Base-by-base conservation (phyloP, 352 stramenopile genomes). In the Pythium utonaiense region DNA sequence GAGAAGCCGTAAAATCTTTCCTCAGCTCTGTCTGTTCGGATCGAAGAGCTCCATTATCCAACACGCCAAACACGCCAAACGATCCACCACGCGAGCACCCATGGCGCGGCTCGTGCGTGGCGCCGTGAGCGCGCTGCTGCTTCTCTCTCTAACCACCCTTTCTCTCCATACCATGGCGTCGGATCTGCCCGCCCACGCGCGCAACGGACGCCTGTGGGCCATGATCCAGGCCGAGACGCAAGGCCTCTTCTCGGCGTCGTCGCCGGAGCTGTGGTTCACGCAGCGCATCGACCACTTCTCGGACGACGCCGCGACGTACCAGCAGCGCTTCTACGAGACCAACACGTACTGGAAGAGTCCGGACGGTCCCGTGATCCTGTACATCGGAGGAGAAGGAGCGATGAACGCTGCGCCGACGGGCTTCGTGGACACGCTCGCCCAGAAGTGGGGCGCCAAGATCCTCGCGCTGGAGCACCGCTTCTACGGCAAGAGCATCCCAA, bases 391-490 rank as follows among this genome's bases (percentile, higher is more conserved):
- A 34, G 86, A 96, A 70, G 88, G 76, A 17, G 69, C 79, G 12
- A 61, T 93, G 50, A 70, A 78, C 34, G 68, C 77, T 17, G 65
- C 83, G 9, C 88, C 88, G 1, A 64, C 50, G 4, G 87, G 86
- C 2, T 94, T 86, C 44, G 71, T 92, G 31, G 67, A 86, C 13
- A 70, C 84, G n/a, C 74, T 96, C 33, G 84, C 80, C 10, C 69
- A 94, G 68, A 73, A 80, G 17, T 87, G 89, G 61, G 77, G 75
- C 14, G 88, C 85, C 58, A 93, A 93, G 76, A 80, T 95, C 54
- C 54, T 96, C 53, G 82, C 88, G 38, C 69, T 96, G 14, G 88
- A 96, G 58, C 88, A 96, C 60, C 80, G 88, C 14, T 96, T 94
- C 47, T 96, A 96, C 52, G 88, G 88, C 25, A 80, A 93, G 62